Base-by-base conservation (phyloP, 352 stramenopile species). In the Pythium utonaiense region DNA sequence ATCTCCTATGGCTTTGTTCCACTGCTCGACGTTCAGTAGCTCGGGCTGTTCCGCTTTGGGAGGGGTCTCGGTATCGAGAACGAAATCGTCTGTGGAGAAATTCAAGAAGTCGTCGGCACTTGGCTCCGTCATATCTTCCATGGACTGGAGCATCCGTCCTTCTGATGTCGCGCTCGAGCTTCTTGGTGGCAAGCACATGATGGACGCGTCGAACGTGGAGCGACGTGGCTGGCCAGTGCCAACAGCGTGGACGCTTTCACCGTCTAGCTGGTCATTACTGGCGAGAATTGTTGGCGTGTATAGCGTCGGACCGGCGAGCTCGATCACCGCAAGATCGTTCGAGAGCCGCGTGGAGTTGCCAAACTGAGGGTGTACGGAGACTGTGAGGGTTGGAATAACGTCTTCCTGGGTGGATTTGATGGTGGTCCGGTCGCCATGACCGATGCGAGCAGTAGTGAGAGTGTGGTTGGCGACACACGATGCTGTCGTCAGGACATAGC, bases 261-360 rank as follows among this genome's bases (percentile, higher is more conserved):
- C n/a, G n/a, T 60, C 38, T 19, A 70, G 27, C 9, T 41, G 4
- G 31, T 70, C 63, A 36, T 64, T 47, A 52, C 57, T 70, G 1
- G 52, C 51, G 0, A 71, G 51, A 22, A 71, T 60, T 38, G 51
- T 64, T n/a, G 64, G 64, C 13, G 30, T 21, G 49, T 71, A 71
- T 3, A 71, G 58, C 0, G 57, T 64, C 25, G 64, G 57, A 6
- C 38, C 64, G 13, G 49, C 52, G 16, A 71, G 59, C 21, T 57
- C 22, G 19, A 71, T 36, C 31, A 71, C 44, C 1, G 64, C 64
- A 25, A 71, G 22, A 22, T 71, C 54, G 42, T 67, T 64, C 4
- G 58, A 67, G 19, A 62, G 34, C 21, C 27, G 40, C 25, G 57
- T 67, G 8, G 22, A n/a, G 40, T 61, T 71, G 53, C 14, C 58